Base-by-base conservation (phyloP, 306 rosid genomes). In the Cotoneaster glaucophyllus region DNA sequence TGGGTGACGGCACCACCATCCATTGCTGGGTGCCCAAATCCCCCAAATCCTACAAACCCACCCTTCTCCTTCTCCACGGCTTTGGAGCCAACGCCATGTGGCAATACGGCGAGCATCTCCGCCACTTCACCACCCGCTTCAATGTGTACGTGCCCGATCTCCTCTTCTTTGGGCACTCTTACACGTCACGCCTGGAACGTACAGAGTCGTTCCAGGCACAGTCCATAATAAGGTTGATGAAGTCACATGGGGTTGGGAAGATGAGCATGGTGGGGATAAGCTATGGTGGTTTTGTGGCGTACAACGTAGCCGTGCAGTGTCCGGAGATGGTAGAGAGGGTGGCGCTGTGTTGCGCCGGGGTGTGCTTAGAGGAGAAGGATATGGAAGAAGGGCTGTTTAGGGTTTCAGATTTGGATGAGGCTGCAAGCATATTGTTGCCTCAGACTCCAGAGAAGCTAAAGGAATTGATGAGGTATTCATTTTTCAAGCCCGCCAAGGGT, bases 71-170 rank as follows among this genome's bases (percentile, higher is more conserved):
- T 5, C 52, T 92, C 26, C 97, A 92, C 15, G 97, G 97, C 12
- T 90, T 92, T 26, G 97, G 96, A 11, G 96, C 96, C 67, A 90
- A 87, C 2, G 97, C 97, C 4, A 92, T 85, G 92, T 92, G 96
- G 93, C 97, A 92, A 78, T 90, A 81, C 74, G 86, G 88, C 9
- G 92, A 88, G 5, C 87, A 82, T 73, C 72, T 92, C 37, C 72
- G 79, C 0, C 86, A 82, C 25, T 83, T 92, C 52, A 77, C 76
- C 7, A 1, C 75, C 0, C 72, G 61, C 0, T 92, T 88, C 81
- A 88, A 92, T 29, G 88, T 92, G 3, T 92, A 84, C 65, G 93
- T 92, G 9, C 97, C 97, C 0, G 97, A 92, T 67, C 92, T 92
- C 24, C 70, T 92, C 25, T 92, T 92, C 87, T 92, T 92, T 70